Evolutionary conservation across 148 eudicot genomes (phyloP), one percentile per base, ranked within the genome.

Genomic region (Chenopodium album): DNA sequence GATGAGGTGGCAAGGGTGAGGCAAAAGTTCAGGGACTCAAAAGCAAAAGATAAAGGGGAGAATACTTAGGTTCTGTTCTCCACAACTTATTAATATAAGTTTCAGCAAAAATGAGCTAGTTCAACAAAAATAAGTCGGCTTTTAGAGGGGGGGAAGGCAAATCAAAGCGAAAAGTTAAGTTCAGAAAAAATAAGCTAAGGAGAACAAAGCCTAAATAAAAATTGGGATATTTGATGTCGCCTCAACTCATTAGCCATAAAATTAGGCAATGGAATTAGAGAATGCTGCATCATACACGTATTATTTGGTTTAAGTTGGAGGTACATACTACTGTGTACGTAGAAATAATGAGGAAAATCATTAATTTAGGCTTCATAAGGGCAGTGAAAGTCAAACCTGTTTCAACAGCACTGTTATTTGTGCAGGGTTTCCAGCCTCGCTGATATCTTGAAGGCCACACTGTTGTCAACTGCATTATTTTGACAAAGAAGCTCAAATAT

Each of bases 341-440:
- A 64, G 31, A 72, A 26, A 50, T 11, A 26, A 48, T 23, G 9
- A 52, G 81, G 50, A 75, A 41, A 46, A 68, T 4, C 70, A 81
- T 20, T 16, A 63, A 34, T 73, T 28, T 64, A n/a, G 78, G 62
- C 54, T 56, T 2, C 60, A 76, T 41, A 29, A 75, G 78, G 52
- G 50, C 47, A 85, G 69, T 19, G 64, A 78, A 80, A 71, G 72
- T 63, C 88, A 88, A 87, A 96, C 99, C 99, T 93, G 92, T 78
- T 81, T 85, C 86, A 70, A 89, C 78, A 82, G 78, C 78, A 31
- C 83, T 85, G 75, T 88, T 87, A 73, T 89, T 79, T 75, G 87
- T 83, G 83, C 95, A 96, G 76, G 98, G 94, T 83, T 84, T 89
- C 99, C 99, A 96, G 78, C 82, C 84, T 88, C 81, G 92, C 82